phyloP scores from a whole-genome alignment of 331 rosid species.

The Quercus lobata region DNA sequence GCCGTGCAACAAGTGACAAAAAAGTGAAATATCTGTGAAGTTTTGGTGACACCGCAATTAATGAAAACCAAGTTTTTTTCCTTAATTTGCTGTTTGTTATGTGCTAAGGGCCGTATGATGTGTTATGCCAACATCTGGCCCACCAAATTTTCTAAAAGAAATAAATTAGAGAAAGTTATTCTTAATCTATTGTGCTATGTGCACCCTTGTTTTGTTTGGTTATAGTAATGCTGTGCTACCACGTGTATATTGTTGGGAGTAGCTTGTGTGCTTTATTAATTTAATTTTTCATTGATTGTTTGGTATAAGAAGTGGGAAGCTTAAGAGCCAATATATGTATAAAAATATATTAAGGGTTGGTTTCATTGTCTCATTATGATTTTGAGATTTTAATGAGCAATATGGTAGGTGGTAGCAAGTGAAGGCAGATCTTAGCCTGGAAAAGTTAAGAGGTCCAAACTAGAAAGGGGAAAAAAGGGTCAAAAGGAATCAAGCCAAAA shows the following conservation, averaged over 20 bases:
- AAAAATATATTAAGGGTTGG: not conserved
- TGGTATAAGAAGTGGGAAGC: not conserved
- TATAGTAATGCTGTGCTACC: conserved; percentile 9
- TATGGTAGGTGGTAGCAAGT: conserved; percentile 92
- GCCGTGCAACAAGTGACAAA: not conserved
- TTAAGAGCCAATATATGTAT: too few species aligned
- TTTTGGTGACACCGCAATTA: not conserved
- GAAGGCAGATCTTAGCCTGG: too few species aligned
- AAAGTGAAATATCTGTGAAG: not conserved
- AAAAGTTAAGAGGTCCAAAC: too few species aligned
- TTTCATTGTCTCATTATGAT: conserved; percentile 11
- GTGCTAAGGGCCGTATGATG: too few species aligned
- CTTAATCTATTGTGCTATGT: not conserved
- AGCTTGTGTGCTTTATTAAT: not conserved
- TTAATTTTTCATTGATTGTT: not conserved
- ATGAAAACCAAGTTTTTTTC: not conserved
- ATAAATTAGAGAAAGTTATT: not conserved
- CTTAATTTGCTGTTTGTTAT: too few species aligned
- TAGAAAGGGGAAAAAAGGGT: too few species aligned
- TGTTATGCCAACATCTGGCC: too few species aligned
- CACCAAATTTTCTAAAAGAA: not conserved
- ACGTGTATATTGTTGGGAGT: conserved; percentile 3
- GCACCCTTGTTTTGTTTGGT: not conserved
- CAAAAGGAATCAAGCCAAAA: too few species aligned
- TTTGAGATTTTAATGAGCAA: conserved; percentile 19